Evolutionary conservation across 257 asterid genomes (phyloP).

Genomic region (Anisodus acutangulus): DNA sequence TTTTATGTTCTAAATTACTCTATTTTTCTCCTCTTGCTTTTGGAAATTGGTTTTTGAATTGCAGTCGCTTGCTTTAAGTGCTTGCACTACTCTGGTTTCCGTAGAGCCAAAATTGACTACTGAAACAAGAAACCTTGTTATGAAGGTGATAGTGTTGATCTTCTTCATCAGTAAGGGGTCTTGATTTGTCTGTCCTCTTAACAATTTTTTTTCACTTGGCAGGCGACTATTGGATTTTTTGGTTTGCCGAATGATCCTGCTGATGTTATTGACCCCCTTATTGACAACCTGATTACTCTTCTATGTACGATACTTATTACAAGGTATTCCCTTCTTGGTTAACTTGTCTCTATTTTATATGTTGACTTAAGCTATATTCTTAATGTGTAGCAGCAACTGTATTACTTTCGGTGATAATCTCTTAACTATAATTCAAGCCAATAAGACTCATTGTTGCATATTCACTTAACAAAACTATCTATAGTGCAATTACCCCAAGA

Average conservation of each 20-base stretch:
- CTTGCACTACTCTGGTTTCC: slow-evolving; percentile 95
- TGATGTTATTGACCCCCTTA: slow-evolving; percentile 78
- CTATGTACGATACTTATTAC: slow-evolving; percentile 91
- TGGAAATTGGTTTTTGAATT: slow-evolving; percentile 37
- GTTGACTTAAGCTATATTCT: background rate
- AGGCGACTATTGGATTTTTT: slow-evolving; percentile 97
- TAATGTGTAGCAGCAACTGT: background rate
- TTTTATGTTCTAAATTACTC: background rate
- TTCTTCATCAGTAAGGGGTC: slow-evolving; percentile 24
- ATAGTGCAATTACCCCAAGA: background rate
- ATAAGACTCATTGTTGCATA: background rate
- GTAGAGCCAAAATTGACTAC: slow-evolving; percentile 94
- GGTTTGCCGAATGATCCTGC: slow-evolving; percentile 91
- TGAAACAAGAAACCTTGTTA: slow-evolving; percentile 88
- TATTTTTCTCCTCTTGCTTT: slow-evolving; percentile 35
- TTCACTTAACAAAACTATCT: background rate
- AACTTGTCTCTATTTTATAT: background rate
- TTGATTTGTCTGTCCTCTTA: slow-evolving; percentile 31
- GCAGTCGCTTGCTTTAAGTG: slow-evolving; percentile 95
- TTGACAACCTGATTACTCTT: slow-evolving; percentile 83
- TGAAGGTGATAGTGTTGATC: slow-evolving; percentile 64
- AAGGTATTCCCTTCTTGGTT: slow-evolving; percentile 56
- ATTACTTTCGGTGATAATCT: background rate
- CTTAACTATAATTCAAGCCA: background rate
- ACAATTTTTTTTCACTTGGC: slow-evolving; percentile 46